Base-by-base conservation (phyloP, 257 asterid species). In the Datura wrightii region DNA sequence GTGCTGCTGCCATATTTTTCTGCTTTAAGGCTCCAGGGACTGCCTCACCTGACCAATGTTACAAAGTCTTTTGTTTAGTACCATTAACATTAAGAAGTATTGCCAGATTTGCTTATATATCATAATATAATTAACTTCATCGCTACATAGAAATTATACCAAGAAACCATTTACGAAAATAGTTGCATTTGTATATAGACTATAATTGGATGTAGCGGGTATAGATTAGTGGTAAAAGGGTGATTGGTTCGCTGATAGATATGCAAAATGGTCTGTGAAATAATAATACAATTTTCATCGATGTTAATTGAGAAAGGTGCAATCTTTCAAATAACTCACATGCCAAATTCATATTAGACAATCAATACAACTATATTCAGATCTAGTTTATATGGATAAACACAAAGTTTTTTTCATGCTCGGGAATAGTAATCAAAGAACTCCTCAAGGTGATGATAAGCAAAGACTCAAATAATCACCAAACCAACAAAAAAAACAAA, bases 1-100 rank as follows among this genome's bases (percentile, higher is more conserved):
- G 70, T 54, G 37, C 71, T 54, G 54, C 97, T 11, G 79, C 93
- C 91, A 89, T 85, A 79, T 88, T 94, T 88, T 94, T 76, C 81
- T 76, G 91, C 91, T 89, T 94, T 91, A 90, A 89, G 6, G 79
- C 81, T 55, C 85, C 97, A 10, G 91, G 91, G 34, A 86, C 90
- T 42, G 86, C 81, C 79, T 92, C 98, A 82, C 88, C 94, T 92
- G 67, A 24, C 67, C 10, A 59, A 84, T 52, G 66, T 34, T 52
- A 11, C 10, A 34, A 79, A 79, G 34, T 15, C 4, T 13, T 44
- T 1, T 8, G 13, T 9, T 50, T 19, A 24, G 31, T 37, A 79
- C 42, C 15, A 60, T 6, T 10, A 34, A 63, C 59, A 54, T 11
- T 34, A 3, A 9, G 10, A n/a, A 65, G 15, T 65, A 65, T 65